Evolutionary conservation across 495 filamentous ascomycete species (phyloP).

Genomic region (Podospora australis): DNA sequence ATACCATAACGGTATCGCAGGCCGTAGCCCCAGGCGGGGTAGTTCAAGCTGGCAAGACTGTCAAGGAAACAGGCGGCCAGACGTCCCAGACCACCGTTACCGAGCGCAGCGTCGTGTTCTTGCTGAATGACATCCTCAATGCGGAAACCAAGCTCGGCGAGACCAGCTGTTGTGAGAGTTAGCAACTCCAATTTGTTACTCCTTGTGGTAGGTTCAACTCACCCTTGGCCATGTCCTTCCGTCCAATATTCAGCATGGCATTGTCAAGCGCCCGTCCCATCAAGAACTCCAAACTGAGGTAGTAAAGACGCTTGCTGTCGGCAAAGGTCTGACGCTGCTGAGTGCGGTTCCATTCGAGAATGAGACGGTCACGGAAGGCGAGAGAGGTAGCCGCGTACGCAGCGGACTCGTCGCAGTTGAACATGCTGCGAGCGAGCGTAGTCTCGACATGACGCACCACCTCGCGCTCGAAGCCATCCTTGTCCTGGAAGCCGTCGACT

Average conservation of each 20-base stretch:
- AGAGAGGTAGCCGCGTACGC: constrained; percentile 87
- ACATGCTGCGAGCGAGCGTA: constrained; percentile 89
- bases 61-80: constrained; percentile 95
- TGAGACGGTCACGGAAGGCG: constrained; percentile 85
- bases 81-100: constrained; percentile 91
- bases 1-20: constrained; percentile 95
- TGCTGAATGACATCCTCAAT: constrained; percentile 93
- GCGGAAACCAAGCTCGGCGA: constrained; percentile 85
- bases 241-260: constrained; percentile 91
- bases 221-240: constrained; percentile 81
- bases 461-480: constrained; percentile 64
- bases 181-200: constrained; percentile 7
- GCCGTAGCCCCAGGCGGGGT: constrained; percentile 94
- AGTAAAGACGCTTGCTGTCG: constrained; percentile 92
- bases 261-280: constrained; percentile 97
- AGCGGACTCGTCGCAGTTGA: constrained; percentile 94
- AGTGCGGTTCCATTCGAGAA: constrained; percentile 95
- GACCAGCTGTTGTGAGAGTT: constrained; percentile 52
- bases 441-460: constrained; percentile 93
- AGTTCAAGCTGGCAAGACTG: constrained; percentile 89
- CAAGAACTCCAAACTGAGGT: constrained; percentile 91
- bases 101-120: constrained; percentile 93
- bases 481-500: constrained; percentile 62
- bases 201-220: constrained; percentile 10
- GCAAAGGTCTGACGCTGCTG: constrained; percentile 89